Evolutionary conservation across 129 eudicot species (phyloP).

Genomic region (Flaveria trinervia): DNA sequence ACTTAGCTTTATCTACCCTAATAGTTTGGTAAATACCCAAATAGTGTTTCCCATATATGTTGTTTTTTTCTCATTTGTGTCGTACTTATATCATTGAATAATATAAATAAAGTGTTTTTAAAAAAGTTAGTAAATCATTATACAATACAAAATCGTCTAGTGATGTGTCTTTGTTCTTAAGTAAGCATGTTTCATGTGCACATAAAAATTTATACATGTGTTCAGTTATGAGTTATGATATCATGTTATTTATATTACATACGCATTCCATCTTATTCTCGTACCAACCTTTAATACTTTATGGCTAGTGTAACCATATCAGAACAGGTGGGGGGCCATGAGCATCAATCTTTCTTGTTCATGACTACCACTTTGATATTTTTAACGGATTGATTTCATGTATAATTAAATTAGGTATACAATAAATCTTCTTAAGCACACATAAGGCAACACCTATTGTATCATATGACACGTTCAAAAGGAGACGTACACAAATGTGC

Average conservation of each 20-base stretch:
- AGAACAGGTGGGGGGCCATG: not conserved
- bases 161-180: not conserved
- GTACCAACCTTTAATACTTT: not conserved
- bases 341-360: not conserved
- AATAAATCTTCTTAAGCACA: not conserved
- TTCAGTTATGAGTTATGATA: not conserved
- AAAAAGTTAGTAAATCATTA: not conserved
- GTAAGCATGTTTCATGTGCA: conserved; percentile 7
- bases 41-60: not conserved
- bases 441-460: too few relatives aligned
- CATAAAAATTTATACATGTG: not conserved
- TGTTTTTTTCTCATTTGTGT: not conserved
- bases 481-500: not conserved
- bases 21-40: conserved; percentile 10
- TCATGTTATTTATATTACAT: not conserved
- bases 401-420: not conserved
- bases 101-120: not conserved
- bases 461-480: not conserved
- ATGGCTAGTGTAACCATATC: not conserved
- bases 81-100: not conserved
- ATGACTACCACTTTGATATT: not conserved
- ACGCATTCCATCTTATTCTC: not conserved
- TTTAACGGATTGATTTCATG: not conserved
- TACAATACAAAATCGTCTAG: not conserved
- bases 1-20: conserved; percentile 20